Evolutionary conservation across 2,329 filamentous ascomycete genomes (phyloP).

Genomic region (Aspergillus sp.): DNA sequence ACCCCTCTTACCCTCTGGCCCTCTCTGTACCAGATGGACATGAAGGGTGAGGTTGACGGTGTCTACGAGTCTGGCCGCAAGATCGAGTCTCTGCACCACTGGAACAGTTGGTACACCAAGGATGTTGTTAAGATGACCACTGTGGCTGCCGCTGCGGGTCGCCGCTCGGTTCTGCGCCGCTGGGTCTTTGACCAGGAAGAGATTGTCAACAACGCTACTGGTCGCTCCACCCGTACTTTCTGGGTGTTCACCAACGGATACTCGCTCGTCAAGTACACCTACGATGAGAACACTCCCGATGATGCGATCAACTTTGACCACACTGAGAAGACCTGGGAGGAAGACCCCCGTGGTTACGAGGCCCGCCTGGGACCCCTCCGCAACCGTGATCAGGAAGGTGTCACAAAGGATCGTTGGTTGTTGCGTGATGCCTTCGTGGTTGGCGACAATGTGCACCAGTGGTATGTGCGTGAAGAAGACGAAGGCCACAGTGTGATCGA

Average conservation of each 20-base stretch:
- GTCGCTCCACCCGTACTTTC: slow-evolving; percentile 40
- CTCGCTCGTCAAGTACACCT: slow-evolving; percentile 46
- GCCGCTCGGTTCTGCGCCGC: slow-evolving; percentile 45
- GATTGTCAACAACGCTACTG: slow-evolving; percentile 37
- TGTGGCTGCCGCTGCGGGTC: slow-evolving; percentile 43
- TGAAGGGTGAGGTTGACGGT: slow-evolving; percentile 45
- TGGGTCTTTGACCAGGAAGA: slow-evolving; percentile 48
- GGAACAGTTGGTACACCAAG: slow-evolving; percentile 48
- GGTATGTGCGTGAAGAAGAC: slow-evolving; percentile 44
- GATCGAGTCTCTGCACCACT: slow-evolving; percentile 49
- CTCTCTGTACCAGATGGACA: slow-evolving; percentile 48
- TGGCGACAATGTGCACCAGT: slow-evolving; percentile 47
- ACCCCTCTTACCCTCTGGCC: slow-evolving; percentile 45
- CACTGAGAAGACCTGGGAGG: slow-evolving; percentile 48
- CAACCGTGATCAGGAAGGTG: slow-evolving; percentile 40
- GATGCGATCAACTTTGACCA: slow-evolving; percentile 47
- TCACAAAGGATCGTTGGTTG: slow-evolving; percentile 46
- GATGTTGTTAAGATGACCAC: slow-evolving; percentile 49
- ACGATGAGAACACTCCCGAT: slow-evolving; percentile 37
- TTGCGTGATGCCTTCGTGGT: slow-evolving; percentile 41
- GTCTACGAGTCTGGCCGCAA: slow-evolving; percentile 46
- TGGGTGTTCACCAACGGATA: slow-evolving; percentile 50
- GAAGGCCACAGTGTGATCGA: slow-evolving; percentile 46
- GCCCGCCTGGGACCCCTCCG: slow-evolving; percentile 43
- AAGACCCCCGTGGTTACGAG: slow-evolving; percentile 45